Evolutionary conservation across 75 land plant genomes (phyloP).

Genomic region (Adiantum capillusveneris): DNA sequence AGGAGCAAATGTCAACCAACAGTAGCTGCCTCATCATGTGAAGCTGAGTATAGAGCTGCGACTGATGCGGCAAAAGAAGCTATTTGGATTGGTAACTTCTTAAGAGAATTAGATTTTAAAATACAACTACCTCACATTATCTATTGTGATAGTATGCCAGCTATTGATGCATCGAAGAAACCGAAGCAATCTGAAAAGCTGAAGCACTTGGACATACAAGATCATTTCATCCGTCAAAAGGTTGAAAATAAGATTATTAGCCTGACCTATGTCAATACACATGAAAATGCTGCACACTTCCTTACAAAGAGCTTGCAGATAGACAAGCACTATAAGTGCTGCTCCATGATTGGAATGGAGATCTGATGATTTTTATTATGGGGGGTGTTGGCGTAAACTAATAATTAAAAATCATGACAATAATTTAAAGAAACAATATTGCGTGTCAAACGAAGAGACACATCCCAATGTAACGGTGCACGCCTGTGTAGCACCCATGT

Average conservation of each 20-base stretch:
- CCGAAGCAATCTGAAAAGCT: slow-evolving; percentile 2
- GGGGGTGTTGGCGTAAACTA: neutral
- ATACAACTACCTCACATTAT: neutral
- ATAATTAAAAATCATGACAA: too few relatives aligned
- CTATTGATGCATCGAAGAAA: slow-evolving; percentile 12
- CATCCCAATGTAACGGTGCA: too few relatives aligned
- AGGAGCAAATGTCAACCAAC: slow-evolving; percentile 10
- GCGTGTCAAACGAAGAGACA: too few relatives aligned
- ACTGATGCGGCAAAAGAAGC: slow-evolving; percentile 12
- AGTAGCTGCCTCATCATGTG: slow-evolving; percentile 6
- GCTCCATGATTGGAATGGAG: too few relatives aligned
- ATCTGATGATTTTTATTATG: too few relatives aligned
- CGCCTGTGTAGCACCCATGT: too few relatives aligned
- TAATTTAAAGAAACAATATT: too few relatives aligned
- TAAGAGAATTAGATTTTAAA: slow-evolving; percentile 3
- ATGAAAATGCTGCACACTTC: neutral
- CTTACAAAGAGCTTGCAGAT: neutral
- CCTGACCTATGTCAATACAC: neutral
- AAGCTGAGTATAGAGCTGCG: slow-evolving; percentile 8
- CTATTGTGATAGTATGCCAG: slow-evolving; percentile 8
- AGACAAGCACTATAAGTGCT: too few relatives aligned
- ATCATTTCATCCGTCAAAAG: slow-evolving; percentile 2
- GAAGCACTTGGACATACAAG: slow-evolving; percentile 14
- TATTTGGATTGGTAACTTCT: slow-evolving; percentile 11
- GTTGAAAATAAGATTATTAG: slow-evolving; percentile 1